These are phyloP conservation scores for Lasiosphaeria miniovina DNA, from an alignment of 495 filamentous ascomycete genomes.

Conservation along the genomic window DNA sequence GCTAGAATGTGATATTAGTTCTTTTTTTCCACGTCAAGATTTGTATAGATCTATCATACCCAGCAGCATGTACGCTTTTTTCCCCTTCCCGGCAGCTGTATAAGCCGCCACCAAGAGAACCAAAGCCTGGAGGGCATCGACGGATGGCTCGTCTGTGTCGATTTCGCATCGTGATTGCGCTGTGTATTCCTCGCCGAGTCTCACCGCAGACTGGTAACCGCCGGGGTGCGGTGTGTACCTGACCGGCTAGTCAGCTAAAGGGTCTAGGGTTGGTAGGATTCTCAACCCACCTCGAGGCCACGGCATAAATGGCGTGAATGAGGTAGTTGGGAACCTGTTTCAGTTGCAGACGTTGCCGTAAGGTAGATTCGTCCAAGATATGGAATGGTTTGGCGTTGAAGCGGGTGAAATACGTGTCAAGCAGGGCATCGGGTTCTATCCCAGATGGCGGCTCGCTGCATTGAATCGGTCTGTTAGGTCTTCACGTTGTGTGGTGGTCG, in stretches of 20 bases:
- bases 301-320: conserved; percentile 68
- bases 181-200: conserved; percentile 64
- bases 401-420: conserved; percentile 73
- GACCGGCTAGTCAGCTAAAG: conserved; percentile 12
- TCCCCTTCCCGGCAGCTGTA: conserved; percentile 74
- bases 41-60: conserved; percentile 46
- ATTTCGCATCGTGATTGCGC: conserved; percentile 62
- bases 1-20: conserved; percentile 41
- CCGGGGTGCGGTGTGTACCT: conserved; percentile 64
- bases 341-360: conserved; percentile 63
- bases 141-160: conserved; percentile 73
- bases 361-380: conserved; percentile 69
- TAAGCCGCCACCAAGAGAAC: conserved; percentile 72
- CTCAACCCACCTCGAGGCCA: conserved; percentile 58
- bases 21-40: not conserved
- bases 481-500: not conserved
- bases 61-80: conserved; percentile 81
- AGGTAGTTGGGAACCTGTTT: conserved; percentile 63
- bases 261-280: not conserved
- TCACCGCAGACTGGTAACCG: conserved; percentile 59
- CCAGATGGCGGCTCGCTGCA: conserved; percentile 39
- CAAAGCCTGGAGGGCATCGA: conserved; percentile 71
- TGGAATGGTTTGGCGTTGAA: conserved; percentile 77
- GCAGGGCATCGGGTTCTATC: conserved; percentile 55
- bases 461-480: not conserved